Evolutionary conservation across 1,139 yeast species (phyloP), one percentile per base, ranked within the genome.

Genomic region (Barnettozyma hawaiiensis): DNA sequence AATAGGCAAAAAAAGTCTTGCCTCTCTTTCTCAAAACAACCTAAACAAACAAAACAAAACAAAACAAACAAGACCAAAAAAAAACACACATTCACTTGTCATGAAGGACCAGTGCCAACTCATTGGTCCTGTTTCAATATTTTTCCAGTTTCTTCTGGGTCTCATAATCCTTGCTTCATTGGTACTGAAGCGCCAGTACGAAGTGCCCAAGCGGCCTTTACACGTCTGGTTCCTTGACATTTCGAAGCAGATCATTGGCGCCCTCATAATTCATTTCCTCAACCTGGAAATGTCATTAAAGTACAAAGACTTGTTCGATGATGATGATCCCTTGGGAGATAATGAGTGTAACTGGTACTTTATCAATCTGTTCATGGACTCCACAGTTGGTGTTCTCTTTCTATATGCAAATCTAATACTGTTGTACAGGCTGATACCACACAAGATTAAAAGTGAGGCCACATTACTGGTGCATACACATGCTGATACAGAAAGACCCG

Each of bases 261-360:
- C 97, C 0, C 64, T 85, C 21, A 89, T 92, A 1, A 76, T 90
- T 2, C 98, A 92, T 59, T 67, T 83, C 11, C 67, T 90, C 55
- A 92, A 92, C 57, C 73, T 90, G n/a, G 62, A 78, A 18, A 67
- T 85, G 38, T 82, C 96, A 33, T 45, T 81, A 37, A 78, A 82
- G 47, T 56, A 51, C 39, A 51, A 45, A 44, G 49, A 40, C 28
- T 20, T 40, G 31, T 50, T 47, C n/a, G 61, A 57, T 24, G 64
- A 59, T 10, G 65, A 60, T 12, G 63, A 61, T 21, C 44, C 44
- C 2, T 5, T 33, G 38, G 44, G 26, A 23, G 71, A 66, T 28
- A 70, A 82, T 52, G 90, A 90, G 8, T 85, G 95, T 58, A 87
- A 84, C 53, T 90, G 97, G 95, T 92, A 92, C 65, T 90, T 92